A percentile compares a stretch with the other conserved stretches of the same genome.
Conservation (phyloP, 2,329 filamentous ascomycete species). For the Akanthomyces lecanii region DNA sequence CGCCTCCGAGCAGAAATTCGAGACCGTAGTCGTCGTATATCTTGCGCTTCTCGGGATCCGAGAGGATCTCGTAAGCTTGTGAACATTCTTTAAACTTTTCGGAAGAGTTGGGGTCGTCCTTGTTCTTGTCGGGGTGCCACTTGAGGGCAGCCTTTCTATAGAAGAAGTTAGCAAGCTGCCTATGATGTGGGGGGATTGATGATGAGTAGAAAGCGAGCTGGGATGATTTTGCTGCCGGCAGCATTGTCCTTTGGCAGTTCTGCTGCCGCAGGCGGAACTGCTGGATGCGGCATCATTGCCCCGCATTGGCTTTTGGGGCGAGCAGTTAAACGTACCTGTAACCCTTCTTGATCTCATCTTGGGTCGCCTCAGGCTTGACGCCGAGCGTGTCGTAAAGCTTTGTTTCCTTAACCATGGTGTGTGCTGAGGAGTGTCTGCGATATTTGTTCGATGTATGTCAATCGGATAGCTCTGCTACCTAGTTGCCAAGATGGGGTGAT, state of each 20-base stretch:
- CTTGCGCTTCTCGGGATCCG: conserved; percentile 94
- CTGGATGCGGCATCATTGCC: conserved; percentile 7
- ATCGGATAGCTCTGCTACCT: not conserved
- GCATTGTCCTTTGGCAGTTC: not conserved
- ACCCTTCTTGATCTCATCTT: conserved; percentile 96
- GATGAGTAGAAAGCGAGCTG: not conserved
- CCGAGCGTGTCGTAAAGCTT: conserved; percentile 88
- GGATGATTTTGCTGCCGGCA: not conserved
- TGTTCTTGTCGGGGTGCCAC: conserved; percentile 95
- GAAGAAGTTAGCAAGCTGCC: conserved; percentile 14
- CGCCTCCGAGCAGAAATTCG: conserved; percentile 84
- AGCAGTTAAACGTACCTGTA: conserved; percentile 61
- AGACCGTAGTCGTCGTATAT: conserved; percentile 93
- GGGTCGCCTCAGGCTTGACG: conserved; percentile 72
- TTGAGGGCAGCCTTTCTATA: conserved; percentile 79
- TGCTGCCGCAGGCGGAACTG: not conserved
- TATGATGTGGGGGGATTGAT: not conserved
- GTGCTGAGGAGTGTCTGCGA: conserved; percentile 16
- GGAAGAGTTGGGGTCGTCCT: conserved; percentile 74
- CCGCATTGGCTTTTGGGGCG: conserved; percentile 12
- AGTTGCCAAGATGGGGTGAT: not conserved
- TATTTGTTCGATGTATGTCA: not conserved
- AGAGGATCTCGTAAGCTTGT: conserved; percentile 96
- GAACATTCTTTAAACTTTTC: conserved; percentile 99
- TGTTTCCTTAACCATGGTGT: conserved; percentile 84